Percentiles rank a stretch among this genome's conserved stretches.
Evolutionary conservation across 2,329 filamentous ascomycete species (phyloP).

Genomic region (Fusarium incarnatum): DNA sequence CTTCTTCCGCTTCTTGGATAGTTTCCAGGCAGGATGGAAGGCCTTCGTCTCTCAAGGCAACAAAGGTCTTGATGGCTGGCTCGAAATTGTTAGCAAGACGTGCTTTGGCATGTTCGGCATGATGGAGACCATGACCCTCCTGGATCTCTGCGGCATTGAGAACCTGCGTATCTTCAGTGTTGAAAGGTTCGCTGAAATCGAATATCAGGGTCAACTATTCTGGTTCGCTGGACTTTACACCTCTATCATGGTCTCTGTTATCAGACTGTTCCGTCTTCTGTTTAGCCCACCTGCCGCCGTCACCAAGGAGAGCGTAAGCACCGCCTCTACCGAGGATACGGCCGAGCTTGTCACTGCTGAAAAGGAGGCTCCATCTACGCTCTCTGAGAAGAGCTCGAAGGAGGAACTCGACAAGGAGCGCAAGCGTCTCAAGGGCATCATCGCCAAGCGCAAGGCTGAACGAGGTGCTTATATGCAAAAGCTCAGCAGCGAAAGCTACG

Average conservation of each 20-base stretch:
- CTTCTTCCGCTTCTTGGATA: slow-evolving; percentile 74
- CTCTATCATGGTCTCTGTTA: slow-evolving; percentile 58
- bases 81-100: slow-evolving; percentile 68
- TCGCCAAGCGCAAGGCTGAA: slow-evolving; percentile 51
- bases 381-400: slow-evolving; percentile 36
- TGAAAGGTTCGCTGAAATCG: slow-evolving; percentile 59
- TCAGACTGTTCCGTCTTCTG: slow-evolving; percentile 56
- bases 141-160: slow-evolving; percentile 61
- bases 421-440: slow-evolving; percentile 51
- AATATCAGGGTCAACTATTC: slow-evolving; percentile 73
- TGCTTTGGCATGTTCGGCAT: slow-evolving; percentile 75
- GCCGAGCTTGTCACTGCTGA: slow-evolving; percentile 26
- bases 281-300: slow-evolving; percentile 53
- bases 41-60: slow-evolving; percentile 51
- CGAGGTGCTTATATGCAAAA: slow-evolving; percentile 48
- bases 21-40: slow-evolving; percentile 63
- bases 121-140: slow-evolving; percentile 72
- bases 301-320: slow-evolving; percentile 47
- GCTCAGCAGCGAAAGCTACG: slow-evolving; percentile 46
- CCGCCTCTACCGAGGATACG: slow-evolving; percentile 42
- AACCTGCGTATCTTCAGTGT: slow-evolving; percentile 65
- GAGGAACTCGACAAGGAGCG: slow-evolving; percentile 50
- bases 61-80: slow-evolving; percentile 53
- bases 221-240: slow-evolving; percentile 74
- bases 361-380: slow-evolving; percentile 28